Evolutionary conservation across 2,329 filamentous ascomycete species (phyloP).

Genomic region (Aspergillus versicolor): DNA sequence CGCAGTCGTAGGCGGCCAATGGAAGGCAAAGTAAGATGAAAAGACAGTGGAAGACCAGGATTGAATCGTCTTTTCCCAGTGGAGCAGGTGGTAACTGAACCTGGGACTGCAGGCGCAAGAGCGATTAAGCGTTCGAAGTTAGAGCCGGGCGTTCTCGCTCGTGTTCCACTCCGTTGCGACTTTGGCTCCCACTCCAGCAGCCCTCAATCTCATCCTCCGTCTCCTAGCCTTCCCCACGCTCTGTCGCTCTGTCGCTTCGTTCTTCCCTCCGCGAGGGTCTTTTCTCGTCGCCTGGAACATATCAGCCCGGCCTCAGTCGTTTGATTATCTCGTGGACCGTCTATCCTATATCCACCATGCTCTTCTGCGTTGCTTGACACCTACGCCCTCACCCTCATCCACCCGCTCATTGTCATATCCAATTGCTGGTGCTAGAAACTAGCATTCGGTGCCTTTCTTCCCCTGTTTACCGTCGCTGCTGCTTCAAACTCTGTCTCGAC

Average conservation of each 20-base stretch:
- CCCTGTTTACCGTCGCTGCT: background rate
- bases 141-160: background rate
- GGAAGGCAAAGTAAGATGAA: too few species aligned
- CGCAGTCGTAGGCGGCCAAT: too few species aligned
- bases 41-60: background rate
- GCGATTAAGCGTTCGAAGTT: background rate
- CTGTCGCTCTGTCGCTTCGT: background rate
- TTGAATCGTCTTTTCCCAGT: background rate
- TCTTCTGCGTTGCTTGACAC: slow-evolving; percentile 7
- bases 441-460: background rate
- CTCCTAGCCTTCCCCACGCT: slow-evolving; percentile 8
- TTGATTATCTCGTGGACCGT: background rate
- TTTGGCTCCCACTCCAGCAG: background rate
- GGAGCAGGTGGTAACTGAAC: background rate
- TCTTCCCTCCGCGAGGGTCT: background rate
- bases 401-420: background rate
- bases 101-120: background rate
- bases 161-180: background rate
- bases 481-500: background rate
- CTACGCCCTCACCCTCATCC: background rate
- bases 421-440: background rate
- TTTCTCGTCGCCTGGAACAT: background rate
- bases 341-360: slow-evolving; percentile 4
- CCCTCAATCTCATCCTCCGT: background rate
- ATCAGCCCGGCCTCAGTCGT: background rate